A percentile compares a stretch with the other conserved stretches of the same genome.
These are phyloP conservation scores for Microsporum ferrugineum DNA, from an alignment of 2,329 filamentous ascomycete species.

Conservation along the genomic window DNA sequence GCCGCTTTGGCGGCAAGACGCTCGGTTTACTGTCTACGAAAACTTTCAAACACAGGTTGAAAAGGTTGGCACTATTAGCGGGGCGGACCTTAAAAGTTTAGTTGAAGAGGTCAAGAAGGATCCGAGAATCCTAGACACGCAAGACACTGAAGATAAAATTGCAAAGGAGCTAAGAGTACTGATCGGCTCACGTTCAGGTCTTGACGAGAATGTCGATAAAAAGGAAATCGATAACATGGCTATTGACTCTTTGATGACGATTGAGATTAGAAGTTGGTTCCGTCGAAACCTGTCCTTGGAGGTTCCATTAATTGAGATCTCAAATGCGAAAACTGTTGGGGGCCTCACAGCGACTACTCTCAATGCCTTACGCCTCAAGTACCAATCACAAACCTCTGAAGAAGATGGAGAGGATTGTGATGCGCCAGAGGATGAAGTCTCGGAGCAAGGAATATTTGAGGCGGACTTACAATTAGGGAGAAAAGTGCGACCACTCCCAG, in stretches of 20 bases:
- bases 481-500: background rate
- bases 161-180: constrained; percentile 13
- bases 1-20: background rate
- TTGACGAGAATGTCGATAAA: background rate
- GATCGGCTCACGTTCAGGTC: constrained; percentile 3
- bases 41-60: background rate
- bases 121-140: background rate
- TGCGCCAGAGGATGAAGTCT: background rate
- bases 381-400: background rate
- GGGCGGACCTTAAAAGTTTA: background rate
- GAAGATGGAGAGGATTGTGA: background rate
- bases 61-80: background rate
- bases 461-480: background rate
- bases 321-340: background rate
- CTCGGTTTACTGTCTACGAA: background rate
- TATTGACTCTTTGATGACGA: constrained; percentile 16
- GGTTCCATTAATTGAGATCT: background rate
- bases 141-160: background rate
- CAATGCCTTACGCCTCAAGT: background rate
- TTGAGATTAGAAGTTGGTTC: constrained; percentile 16
- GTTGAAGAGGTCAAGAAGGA: background rate
- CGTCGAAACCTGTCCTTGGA: constrained; percentile 6
- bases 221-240: constrained; percentile 10
- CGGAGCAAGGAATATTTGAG: background rate
- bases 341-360: background rate